phyloP scores from a whole-genome alignment of 768 basidiomycete genomes.

The Mycena latifolia region DNA sequence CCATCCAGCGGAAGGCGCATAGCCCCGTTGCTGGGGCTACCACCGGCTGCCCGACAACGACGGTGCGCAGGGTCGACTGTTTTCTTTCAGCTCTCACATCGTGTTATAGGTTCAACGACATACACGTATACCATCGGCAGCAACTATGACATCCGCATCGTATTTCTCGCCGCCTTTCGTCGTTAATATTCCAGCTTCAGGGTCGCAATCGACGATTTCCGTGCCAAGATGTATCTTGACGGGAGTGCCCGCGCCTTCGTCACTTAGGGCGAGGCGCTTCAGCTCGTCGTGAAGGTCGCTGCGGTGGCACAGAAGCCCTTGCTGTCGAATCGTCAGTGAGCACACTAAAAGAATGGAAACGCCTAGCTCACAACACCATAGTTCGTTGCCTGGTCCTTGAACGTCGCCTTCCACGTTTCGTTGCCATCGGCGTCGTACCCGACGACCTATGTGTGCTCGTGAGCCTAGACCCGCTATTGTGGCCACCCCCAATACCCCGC shows the following conservation, averaged over 20 bases:
- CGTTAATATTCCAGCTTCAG: background rate
- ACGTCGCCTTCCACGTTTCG: background rate
- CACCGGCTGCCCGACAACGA: conserved; percentile 15
- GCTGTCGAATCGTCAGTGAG: background rate
- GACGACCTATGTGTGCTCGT: background rate
- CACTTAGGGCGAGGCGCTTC: background rate
- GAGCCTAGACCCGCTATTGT: background rate
- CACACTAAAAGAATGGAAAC: too few species aligned
- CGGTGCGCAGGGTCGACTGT: conserved; percentile 19
- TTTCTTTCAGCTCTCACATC: background rate
- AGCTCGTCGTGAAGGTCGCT: conserved; percentile 3
- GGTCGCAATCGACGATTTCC: conserved; percentile 1
- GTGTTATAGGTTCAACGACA: background rate
- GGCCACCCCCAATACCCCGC: background rate
- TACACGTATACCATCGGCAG: conserved; percentile 12
- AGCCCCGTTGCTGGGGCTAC: background rate
- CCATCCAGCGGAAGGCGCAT: conserved; percentile 22
- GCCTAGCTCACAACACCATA: background rate
- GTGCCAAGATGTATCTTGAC: background rate
- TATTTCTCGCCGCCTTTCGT: conserved; percentile 1
- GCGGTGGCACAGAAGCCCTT: background rate
- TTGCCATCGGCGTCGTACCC: background rate
- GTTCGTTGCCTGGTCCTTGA: background rate
- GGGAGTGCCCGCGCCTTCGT: background rate
- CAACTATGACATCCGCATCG: conserved; percentile 14